Evolutionary conservation across 495 filamentous ascomycete genomes (phyloP), one percentile per base, ranked within the genome.

Genomic region (Hypoxylon lienhwacheense): DNA sequence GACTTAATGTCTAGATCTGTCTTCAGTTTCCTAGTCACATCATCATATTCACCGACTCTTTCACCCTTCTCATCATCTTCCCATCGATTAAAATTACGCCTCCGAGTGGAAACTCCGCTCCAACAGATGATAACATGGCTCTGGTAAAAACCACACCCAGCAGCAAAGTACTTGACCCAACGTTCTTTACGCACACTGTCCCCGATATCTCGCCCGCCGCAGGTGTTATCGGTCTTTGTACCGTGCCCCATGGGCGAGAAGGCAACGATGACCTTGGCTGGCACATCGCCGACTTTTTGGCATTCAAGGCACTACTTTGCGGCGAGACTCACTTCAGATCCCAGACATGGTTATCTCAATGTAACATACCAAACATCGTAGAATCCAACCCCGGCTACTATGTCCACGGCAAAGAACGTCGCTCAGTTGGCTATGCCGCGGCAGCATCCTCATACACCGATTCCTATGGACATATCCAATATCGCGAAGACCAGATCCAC

Each of bases 281-380:
- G 68, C 69, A 71, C 14, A 61, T 68, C 4, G 42, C 59, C 20
- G 71, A 75, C 47, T 73, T 72, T 39, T 29, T 75, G 6, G 55
- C 49, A 0, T 75, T 65, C 53, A 70, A 70, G 57, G 35, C 55
- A 7, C 64, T 69, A 5, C 63, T 73, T 40, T 26, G 63, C n/a
- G 42, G 47, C 4, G 58, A 69, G 26, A 61, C 61, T 11, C n/a
- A 53, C 1, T 43, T 25, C 4, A 29, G n/a, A 6, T 10, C 47
- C 6, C 53, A 73, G 65, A 61, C 59, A 8, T 74, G 72, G 72
- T 32, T 71, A 7, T 54, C 65, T 29, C 45, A 53, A 17, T 60
- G 47, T 19, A 50, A 65, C 21, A 31, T 64, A 51, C 12, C 24
- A 55, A 19, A 39, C 50, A 35, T 59, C 53, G 46, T 22, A 15